Evolutionary conservation across 1,284 basidiomycete genomes (phyloP).

Genomic region (Fistulina hepatica): DNA sequence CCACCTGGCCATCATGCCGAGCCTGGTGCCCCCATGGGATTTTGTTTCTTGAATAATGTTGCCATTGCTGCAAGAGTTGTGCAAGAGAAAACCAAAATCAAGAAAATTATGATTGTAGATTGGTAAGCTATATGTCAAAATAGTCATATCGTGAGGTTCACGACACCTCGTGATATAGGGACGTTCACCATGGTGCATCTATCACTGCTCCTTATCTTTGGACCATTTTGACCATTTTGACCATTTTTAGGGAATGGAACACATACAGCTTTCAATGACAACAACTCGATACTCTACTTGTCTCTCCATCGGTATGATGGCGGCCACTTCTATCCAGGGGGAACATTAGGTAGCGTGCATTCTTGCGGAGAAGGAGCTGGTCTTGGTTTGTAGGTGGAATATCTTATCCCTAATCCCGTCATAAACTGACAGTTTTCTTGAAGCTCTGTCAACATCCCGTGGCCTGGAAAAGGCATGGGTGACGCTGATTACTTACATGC

Average conservation of each 20-base stretch:
- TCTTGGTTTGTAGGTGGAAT: constrained; percentile 60
- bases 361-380: constrained; percentile 81
- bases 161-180: constrained; percentile 41
- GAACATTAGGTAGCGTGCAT: constrained; percentile 77
- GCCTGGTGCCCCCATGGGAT: constrained; percentile 96
- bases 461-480: constrained; percentile 81
- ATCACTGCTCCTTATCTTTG: constrained; percentile 3
- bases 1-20: constrained; percentile 99
- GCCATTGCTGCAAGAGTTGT: constrained; percentile 82
- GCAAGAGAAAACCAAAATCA: constrained; percentile 56
- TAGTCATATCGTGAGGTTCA: constrained; percentile 9
- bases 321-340: constrained; percentile 87
- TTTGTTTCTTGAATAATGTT: constrained; percentile 99
- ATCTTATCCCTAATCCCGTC: background rate
- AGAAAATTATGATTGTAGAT: constrained; percentile 85
- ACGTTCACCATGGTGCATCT: constrained; percentile 86
- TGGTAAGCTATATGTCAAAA: constrained; percentile 53
- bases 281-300: constrained; percentile 87
- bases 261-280: constrained; percentile 89
- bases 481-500: constrained; percentile 97
- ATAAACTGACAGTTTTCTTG: constrained; percentile 14
- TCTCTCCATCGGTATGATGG: constrained; percentile 94
- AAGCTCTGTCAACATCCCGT: constrained; percentile 95
- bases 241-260: constrained; percentile 78
- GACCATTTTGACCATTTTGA: background rate